These are phyloP conservation scores for Cryptococcus neoformans DNA, from an alignment of 1,284 basidiomycete genomes.

Conservation along the genomic window DNA sequence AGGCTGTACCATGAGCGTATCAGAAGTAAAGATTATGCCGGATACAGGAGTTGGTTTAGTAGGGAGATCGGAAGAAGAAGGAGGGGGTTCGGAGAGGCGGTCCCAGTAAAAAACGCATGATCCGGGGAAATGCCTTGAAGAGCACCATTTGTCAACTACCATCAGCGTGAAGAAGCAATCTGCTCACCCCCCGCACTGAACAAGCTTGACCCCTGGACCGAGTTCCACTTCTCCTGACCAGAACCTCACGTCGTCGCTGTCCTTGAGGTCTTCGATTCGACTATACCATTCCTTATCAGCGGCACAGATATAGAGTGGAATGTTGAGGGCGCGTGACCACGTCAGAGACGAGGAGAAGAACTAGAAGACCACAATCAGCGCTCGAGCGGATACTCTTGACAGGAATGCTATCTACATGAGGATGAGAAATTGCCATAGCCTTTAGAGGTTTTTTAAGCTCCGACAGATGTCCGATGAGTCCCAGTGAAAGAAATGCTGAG, in stretches of 20 bases:
- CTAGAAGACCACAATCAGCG: constrained; percentile 16
- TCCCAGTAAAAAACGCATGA: constrained; percentile 47
- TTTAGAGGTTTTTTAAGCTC: constrained; percentile 30
- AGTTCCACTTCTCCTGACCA: constrained; percentile 27
- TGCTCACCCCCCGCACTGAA: constrained; percentile 48
- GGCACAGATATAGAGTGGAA: constrained; percentile 40
- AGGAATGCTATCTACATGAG: constrained; percentile 33
- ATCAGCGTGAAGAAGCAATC: neutral
- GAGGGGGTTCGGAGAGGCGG: constrained; percentile 33
- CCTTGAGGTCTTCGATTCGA: constrained; percentile 25
- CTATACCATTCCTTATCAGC: constrained; percentile 43
- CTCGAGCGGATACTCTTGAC: neutral
- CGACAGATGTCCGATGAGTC: constrained; percentile 27
- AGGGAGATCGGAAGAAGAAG: constrained; percentile 20
- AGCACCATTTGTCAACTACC: too few species aligned
- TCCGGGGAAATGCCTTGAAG: constrained; percentile 43
- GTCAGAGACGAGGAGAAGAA: constrained; percentile 47
- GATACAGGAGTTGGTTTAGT: constrained; percentile 27
- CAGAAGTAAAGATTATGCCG: constrained; percentile 40
- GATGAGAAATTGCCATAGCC: constrained; percentile 47
- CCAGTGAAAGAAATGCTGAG: constrained; percentile 34
- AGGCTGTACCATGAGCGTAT: constrained; percentile 47
- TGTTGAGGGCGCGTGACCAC: constrained; percentile 41
- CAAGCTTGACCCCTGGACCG: constrained; percentile 27
- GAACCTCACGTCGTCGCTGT: constrained; percentile 28